Evolutionary conservation across 768 basidiomycete species (phyloP), one percentile per base, ranked within the genome.

Genomic region (Leccinum disarticulatum): DNA sequence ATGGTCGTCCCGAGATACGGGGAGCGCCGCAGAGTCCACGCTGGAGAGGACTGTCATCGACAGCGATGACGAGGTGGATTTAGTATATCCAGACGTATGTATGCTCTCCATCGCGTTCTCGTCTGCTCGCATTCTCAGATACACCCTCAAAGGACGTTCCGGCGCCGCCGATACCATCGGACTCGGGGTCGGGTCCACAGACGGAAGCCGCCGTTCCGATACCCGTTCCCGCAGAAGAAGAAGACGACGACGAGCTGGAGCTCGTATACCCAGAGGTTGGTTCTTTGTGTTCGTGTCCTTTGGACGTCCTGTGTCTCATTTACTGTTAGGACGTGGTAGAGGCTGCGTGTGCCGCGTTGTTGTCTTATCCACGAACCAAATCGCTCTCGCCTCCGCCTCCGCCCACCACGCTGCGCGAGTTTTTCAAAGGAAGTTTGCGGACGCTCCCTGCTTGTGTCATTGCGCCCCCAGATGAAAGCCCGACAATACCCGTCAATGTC

Each of bases 1-100:
- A 14, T 14, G 11, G 33, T 13, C 25, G 1, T 9, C n/a, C 17
- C 28, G 28, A 28, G 28, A 4, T 4, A 31, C 31, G 10, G 17
- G 43, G 8, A 38, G 2, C 9, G 48, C 1, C 6, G 11, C 25
- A 25, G 25, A 25, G 25, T 25, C 25, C 25, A 25, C 57, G 10
- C 27, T 35, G 33, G 13, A 36, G 15, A 10, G 10, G 31, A n/a
- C 13, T 15, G 56, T 19, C 1, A 30, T 28, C 13, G 52, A 57
- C 2, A 25, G 60, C 9, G 66, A 61, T 1, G 17, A 15, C 22
- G 63, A 69, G 22, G 14, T 60, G 4, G 63, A 71, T 7, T 46
- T 71, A 3, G 27, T 61, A 0, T 73, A 73, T 59, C 70, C 71
- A 11, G 63, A 69, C 25, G 70, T 71, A 19, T 41, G 64, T 31